phyloP scores from a whole-genome alignment of 1,139 yeast species.

The Pichia norvegensis region DNA sequence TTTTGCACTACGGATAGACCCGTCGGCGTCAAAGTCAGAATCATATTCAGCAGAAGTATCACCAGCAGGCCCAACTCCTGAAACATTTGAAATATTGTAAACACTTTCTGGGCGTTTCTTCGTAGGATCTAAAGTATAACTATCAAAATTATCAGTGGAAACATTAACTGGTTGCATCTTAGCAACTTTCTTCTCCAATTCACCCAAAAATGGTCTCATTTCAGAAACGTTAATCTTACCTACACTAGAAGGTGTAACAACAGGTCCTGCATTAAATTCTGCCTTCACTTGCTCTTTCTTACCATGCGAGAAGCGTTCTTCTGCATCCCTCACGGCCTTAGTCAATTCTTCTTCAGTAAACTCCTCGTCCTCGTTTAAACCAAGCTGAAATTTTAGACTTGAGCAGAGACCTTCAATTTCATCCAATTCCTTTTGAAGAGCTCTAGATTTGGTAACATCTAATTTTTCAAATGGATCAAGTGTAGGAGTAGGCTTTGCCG shows the following conservation, averaged over 20 bases:
- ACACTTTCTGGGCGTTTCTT: neutral
- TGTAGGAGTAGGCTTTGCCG: slow-evolving; percentile 26
- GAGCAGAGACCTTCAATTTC: slow-evolving; percentile 22
- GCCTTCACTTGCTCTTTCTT: slow-evolving; percentile 27
- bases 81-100: neutral
- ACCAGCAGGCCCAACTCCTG: neutral
- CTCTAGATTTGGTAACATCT: slow-evolving; percentile 16
- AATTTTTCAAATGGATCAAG: slow-evolving; percentile 30
- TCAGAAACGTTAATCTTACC: slow-evolving; percentile 21
- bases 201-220: slow-evolving; percentile 47
- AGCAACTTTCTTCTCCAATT: slow-evolving; percentile 46
- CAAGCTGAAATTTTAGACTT: slow-evolving; percentile 21
- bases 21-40: neutral
- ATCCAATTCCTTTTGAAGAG: slow-evolving; percentile 18
- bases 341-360: slow-evolving; percentile 27
- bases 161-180: slow-evolving; percentile 27
- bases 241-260: slow-evolving; percentile 25
- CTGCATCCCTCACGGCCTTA: slow-evolving; percentile 28
- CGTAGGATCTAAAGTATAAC: neutral
- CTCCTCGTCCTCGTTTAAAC: slow-evolving; percentile 17
- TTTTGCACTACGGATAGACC: neutral
- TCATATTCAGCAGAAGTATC: neutral
- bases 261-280: slow-evolving; percentile 19
- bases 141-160: neutral
- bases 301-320: slow-evolving; percentile 47